Base-by-base conservation (phyloP, 805 yeast genomes). In the Saccharomycopsis schoenii region DNA sequence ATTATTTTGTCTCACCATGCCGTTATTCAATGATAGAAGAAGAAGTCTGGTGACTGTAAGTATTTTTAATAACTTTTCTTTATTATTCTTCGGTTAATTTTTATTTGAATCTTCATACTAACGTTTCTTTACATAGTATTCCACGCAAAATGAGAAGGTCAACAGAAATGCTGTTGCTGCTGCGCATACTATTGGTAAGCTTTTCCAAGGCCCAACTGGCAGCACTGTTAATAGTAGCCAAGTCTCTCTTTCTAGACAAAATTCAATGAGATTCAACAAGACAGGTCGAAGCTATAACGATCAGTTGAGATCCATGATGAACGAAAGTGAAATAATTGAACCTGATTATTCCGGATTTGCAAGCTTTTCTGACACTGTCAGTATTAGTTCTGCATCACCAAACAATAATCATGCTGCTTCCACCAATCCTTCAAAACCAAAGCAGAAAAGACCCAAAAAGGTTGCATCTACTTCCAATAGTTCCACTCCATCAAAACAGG, bases 101-200 rank as follows among this genome's bases (percentile, higher is more conserved):
- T 10, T 29, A 17, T 40, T 21, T 25, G 34, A 37, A 9, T 12
- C 5, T n/a, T n/a, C 17, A 25, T 47, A 60, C 59, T 60, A 60
- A 60, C 56, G 15, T 56, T 14, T 34, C 11, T 11, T 51, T 36
- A 3, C 34, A 15, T 47, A 57, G 62, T 47, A 47, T 47, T 64
- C 65, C 17, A 58, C 65, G n/a, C 24, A 25, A 14, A 34, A 40
- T 2, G 65, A 63, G 42, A 63, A 61, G 64, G 64, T 62, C n/a
- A 55, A 63, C 51, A 55, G 34, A 25, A 54, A 58, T 40, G 65
- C 65, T n/a, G 42, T 63, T 21, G 65, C 65, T 12, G 65, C 65
- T 21, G 65, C 65, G 14, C 43, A 57, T 34, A 50, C 64, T 39
- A 63, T 63, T 50, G 65, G 65, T 0, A 61, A 61, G 47, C 25